A percentile compares a stretch with the other conserved stretches of the same genome.
phyloP scores from a whole-genome alignment of 129 eudicot genomes.

The Mikania micrantha region DNA sequence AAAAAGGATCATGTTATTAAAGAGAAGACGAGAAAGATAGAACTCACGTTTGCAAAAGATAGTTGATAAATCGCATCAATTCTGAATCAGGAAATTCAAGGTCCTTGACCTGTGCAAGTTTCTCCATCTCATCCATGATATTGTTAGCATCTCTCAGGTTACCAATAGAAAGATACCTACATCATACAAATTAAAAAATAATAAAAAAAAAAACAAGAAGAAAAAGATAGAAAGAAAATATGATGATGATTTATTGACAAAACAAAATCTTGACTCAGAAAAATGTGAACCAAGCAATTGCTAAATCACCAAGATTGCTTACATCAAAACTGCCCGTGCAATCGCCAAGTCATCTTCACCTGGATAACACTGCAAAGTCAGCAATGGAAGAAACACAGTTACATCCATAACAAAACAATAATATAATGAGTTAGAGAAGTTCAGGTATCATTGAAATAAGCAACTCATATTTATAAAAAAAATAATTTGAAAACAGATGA shows the following conservation, averaged over 20 bases:
- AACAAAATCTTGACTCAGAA: background rate
- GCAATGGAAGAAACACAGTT: background rate
- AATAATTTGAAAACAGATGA: background rate
- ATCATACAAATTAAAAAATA: background rate
- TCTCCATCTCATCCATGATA: conserved; percentile 72
- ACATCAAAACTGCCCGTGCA: conserved; percentile 89
- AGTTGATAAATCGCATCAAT: conserved; percentile 57
- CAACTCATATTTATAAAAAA: background rate
- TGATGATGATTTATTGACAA: background rate
- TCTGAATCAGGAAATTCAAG: conserved; percentile 65
- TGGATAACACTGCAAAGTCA: conserved; percentile 80
- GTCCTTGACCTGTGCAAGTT: conserved; percentile 46
- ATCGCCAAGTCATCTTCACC: conserved; percentile 98
- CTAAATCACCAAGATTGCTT: conserved; percentile 17
- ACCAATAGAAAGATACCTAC: conserved; percentile 79
- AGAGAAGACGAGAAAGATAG: background rate
- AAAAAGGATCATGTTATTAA: background rate
- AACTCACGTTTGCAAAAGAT: conserved; percentile 81
- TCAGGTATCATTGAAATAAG: background rate
- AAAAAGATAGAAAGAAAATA: too few relatives aligned
- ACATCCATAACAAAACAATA: background rate
- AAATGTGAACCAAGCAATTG: background rate
- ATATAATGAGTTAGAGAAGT: too few relatives aligned
- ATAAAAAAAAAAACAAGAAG: too few relatives aligned
- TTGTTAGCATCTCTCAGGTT: conserved; percentile 86